Evolutionary conservation across 2,329 filamentous ascomycete genomes (phyloP).

Genomic region (Fusarium vanettenii): DNA sequence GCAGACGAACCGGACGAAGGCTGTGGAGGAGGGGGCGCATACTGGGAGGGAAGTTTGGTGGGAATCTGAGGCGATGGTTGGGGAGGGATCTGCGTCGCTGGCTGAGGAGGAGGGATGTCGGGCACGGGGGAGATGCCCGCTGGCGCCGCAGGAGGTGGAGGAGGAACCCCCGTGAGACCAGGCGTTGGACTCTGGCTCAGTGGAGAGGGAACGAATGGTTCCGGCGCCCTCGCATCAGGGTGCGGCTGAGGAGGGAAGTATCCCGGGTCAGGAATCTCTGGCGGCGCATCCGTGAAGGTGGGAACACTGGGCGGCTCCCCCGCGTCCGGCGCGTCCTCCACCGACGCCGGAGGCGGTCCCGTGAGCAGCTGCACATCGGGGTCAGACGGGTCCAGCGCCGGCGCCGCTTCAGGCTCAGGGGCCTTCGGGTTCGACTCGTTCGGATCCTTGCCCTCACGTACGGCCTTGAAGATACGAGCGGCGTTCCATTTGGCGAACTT

Average conservation of each 20-base stretch:
- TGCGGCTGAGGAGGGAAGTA: constrained; percentile 48
- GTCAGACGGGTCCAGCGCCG: constrained; percentile 70
- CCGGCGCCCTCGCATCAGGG: constrained; percentile 8
- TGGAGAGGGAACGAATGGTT: constrained; percentile 51
- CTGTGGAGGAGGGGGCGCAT: constrained; percentile 36
- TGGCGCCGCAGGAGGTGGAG: constrained; percentile 26
- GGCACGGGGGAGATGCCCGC: constrained; percentile 23
- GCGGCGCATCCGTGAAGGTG: constrained; percentile 41
- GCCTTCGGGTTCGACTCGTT: constrained; percentile 87
- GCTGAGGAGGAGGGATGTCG: constrained; percentile 15
- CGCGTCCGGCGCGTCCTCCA: constrained; percentile 66
- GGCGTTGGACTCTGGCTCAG: constrained; percentile 46
- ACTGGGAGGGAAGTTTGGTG: constrained; percentile 39
- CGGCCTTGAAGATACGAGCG: constrained; percentile 86
- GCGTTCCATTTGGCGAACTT: constrained; percentile 98
- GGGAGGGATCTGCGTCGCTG: constrained; percentile 39
- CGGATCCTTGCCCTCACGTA: constrained; percentile 91
- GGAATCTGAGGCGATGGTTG: constrained; percentile 46
- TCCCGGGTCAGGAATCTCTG: constrained; percentile 42
- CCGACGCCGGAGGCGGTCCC: constrained; percentile 55
- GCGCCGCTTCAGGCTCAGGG: constrained; percentile 59
- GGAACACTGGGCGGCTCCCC: constrained; percentile 48
- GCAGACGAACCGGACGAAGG: constrained; percentile 34
- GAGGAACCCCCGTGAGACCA: constrained; percentile 34
- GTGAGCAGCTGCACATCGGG: constrained; percentile 68